These are phyloP conservation scores for Vachellia pachyceras DNA, from an alignment of 306 rosid species.

Conservation along the genomic window DNA sequence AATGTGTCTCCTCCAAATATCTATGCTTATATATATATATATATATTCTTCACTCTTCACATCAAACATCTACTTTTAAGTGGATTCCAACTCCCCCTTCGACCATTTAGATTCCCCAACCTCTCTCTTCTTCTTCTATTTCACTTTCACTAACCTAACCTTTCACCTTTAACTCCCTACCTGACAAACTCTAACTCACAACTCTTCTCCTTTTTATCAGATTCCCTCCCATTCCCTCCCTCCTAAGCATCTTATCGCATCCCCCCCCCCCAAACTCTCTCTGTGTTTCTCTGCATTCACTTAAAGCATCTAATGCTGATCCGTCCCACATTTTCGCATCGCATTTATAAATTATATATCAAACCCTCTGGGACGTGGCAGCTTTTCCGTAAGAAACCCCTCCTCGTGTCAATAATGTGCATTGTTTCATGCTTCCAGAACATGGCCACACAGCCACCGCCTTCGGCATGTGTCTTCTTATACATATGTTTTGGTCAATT, in stretches of 20 bases:
- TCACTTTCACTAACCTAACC: slow-evolving; percentile 68
- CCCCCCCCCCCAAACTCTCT: slow-evolving; percentile 38
- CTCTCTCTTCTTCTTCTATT: slow-evolving; percentile 33
- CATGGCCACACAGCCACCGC: slow-evolving; percentile 44
- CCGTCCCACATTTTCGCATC: background rate
- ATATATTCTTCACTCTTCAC: slow-evolving; percentile 47
- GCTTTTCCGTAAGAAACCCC: background rate
- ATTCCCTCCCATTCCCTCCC: slow-evolving; percentile 43
- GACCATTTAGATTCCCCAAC: slow-evolving; percentile 65
- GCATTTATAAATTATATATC: too few species aligned
- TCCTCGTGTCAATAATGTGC: slow-evolving; percentile 22
- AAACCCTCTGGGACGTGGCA: background rate
- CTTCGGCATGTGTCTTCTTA: slow-evolving; percentile 41
- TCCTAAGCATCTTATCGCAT: slow-evolving; percentile 51
- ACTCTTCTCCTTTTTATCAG: slow-evolving; percentile 26
- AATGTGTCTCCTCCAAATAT: slow-evolving; percentile 62
- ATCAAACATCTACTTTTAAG: slow-evolving; percentile 66
- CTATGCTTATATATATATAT: slow-evolving; percentile 44
- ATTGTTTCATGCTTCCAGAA: slow-evolving; percentile 50
- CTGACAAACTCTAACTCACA: slow-evolving; percentile 27
- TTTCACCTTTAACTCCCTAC: slow-evolving; percentile 38
- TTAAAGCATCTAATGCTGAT: slow-evolving; percentile 38
- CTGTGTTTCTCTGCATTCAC: slow-evolving; percentile 34
- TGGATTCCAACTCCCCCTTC: slow-evolving; percentile 99
- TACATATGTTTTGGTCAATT: slow-evolving; percentile 46